Base-by-base conservation (phyloP, 768 basidiomycete species). In the Ramaria rubella region DNA sequence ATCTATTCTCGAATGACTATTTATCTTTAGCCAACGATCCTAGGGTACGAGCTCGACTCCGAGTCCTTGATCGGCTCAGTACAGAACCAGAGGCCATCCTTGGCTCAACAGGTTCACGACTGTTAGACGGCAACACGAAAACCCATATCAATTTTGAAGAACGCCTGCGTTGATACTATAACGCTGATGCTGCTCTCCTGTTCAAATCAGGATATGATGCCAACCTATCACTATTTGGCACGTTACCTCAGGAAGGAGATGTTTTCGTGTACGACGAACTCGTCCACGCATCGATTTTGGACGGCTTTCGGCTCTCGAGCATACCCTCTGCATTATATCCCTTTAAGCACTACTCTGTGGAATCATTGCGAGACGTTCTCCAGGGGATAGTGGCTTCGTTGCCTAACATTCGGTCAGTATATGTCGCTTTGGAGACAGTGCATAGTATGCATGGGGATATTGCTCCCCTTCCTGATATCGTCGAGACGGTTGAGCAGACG, bases 381-480 rank as follows among this genome's bases (percentile, higher is more conserved):
- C 40, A 58, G 33, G 4, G 49, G 24, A 21, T 45, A 15, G 21
- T 46, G 5, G 29, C 24, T 8, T 30, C 5, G 17, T 43, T 36
- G 17, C 31, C 21, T 42, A 46, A 6, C 52, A 42, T 46, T 34
- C 34, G n/a, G 56, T 38, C 43, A 1, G 52, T 76, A 1, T 75
- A 72, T 61, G 60, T 77, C 23, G 72, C 71, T 1, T 62, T 76
- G 9, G 76, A 77, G 64, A 65, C 67, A 2, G 64, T 76, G 4
- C 76, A 77, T 60, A 73, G 71, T 27, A 77, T 77, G 75, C 74
- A 77, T 55, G 76, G 76, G 3, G 75, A 77, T 56, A 60, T 76
- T n/a, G 64, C 68, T 0, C 73, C 71, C n/a, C 58, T 77, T 33
- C 54, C 45, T 1, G 62, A 64, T 19, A 62, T 75, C 17, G 61